These are phyloP conservation scores for Talaromyces thailandensis DNA, from an alignment of 495 filamentous ascomycete species.

Conservation along the genomic window DNA sequence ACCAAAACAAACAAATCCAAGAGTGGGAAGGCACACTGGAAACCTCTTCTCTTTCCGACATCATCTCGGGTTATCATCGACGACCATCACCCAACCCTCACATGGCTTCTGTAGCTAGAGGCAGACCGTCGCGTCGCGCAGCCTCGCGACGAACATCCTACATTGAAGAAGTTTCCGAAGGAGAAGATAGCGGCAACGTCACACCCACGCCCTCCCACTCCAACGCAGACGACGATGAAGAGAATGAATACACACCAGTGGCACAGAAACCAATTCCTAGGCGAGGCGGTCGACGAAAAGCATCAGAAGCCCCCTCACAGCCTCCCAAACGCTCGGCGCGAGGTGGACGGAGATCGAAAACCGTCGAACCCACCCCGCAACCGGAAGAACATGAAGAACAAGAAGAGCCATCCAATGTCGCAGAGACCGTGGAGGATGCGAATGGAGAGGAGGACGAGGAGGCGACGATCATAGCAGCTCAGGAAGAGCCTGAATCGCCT, in stretches of 20 bases:
- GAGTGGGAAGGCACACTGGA: conserved; percentile 10
- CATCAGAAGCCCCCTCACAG: conserved; percentile 44
- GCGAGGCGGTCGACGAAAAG: conserved; percentile 45
- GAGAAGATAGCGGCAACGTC: conserved; percentile 48
- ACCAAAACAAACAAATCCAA: conserved; percentile 8
- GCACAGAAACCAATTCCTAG: conserved; percentile 38
- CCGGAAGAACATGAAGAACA: conserved; percentile 19
- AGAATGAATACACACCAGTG: conserved; percentile 74
- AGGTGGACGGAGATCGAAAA: conserved; percentile 23
- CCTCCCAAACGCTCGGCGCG: conserved; percentile 25
- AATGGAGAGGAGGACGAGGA: conserved; percentile 29
- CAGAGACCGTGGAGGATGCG: conserved; percentile 23
- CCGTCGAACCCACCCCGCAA: conserved; percentile 23
- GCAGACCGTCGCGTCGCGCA: conserved; percentile 66
- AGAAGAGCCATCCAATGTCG: conserved; percentile 39
- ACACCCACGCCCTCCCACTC: conserved; percentile 33
- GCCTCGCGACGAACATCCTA: conserved; percentile 60
- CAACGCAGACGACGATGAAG: conserved; percentile 44
- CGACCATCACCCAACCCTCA: conserved; percentile 9
- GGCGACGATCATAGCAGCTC: conserved; percentile 36
- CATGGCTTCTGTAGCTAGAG: conserved; percentile 56
- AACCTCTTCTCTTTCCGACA: conserved; percentile 13
- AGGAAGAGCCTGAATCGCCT: conserved; percentile 50
- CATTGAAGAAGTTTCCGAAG: conserved; percentile 67
- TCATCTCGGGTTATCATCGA: conserved; percentile 10